These are phyloP conservation scores for Pichia californica DNA, from an alignment of 805 yeast genomes.

Conservation along the genomic window DNA sequence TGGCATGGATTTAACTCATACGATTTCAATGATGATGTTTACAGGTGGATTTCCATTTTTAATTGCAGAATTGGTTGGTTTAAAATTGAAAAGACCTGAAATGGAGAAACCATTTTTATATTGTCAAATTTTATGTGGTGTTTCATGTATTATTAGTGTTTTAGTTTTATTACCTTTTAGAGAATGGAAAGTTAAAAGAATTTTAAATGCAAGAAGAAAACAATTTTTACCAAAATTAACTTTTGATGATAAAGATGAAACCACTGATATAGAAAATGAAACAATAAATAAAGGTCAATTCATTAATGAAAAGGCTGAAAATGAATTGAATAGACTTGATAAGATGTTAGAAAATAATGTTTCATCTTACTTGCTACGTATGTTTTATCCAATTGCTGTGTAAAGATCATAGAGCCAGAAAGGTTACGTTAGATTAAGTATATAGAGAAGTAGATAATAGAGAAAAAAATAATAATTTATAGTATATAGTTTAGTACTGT, in stretches of 20 bases:
- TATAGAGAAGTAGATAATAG: too few relatives aligned
- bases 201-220: conserved; percentile 25
- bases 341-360: too few relatives aligned
- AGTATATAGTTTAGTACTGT: too few relatives aligned
- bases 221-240: too few relatives aligned
- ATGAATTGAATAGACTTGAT: not conserved
- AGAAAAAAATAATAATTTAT: too few relatives aligned
- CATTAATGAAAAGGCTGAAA: too few relatives aligned
- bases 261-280: too few relatives aligned
- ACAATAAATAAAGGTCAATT: too few relatives aligned
- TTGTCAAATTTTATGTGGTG: conserved; percentile 57
- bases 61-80: conserved; percentile 29
- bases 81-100: conserved; percentile 23
- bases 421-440: too few relatives aligned
- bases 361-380: not conserved
- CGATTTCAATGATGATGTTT: conserved; percentile 22
- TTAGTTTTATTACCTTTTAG: conserved; percentile 42
- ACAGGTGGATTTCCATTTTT: conserved; percentile 27
- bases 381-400: too few relatives aligned
- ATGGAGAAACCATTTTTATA: conserved; percentile 42
- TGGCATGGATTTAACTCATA: conserved; percentile 25
- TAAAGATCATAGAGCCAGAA: too few relatives aligned
- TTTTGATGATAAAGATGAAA: too few relatives aligned
- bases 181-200: conserved; percentile 46
- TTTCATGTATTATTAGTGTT: conserved; percentile 37